Conservation (phyloP, 345 rosid genomes). For the Populus nigra region DNA sequence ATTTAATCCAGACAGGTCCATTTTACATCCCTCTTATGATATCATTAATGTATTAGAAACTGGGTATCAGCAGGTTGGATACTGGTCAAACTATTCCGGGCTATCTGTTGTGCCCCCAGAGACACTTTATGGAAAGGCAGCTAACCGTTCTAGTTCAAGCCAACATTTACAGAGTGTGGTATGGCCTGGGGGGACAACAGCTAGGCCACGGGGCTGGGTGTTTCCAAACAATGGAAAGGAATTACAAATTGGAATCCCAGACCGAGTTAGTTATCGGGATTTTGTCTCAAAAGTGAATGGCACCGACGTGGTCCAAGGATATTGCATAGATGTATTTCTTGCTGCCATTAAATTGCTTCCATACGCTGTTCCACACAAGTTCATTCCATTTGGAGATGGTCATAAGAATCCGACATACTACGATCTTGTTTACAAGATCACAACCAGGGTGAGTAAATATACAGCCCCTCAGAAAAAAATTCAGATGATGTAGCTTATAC, state of each 20-base stretch:
- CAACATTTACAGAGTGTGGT: conserved; percentile 57
- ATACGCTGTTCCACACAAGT: conserved; percentile 67
- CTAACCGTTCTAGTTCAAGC: conserved; percentile 71
- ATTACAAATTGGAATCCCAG: conserved; percentile 74
- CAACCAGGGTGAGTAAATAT: conserved; percentile 55
- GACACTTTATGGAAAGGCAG: conserved; percentile 50
- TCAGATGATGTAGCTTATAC: neutral
- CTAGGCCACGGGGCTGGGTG: conserved; percentile 87
- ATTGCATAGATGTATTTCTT: conserved; percentile 66
- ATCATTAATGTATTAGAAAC: conserved; percentile 50
- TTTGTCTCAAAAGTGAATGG: conserved; percentile 50
- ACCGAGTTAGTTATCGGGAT: conserved; percentile 57
- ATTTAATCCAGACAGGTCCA: conserved; percentile 56
- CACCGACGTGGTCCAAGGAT: conserved; percentile 58
- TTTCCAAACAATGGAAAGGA: conserved; percentile 75
- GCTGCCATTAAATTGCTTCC: conserved; percentile 72
- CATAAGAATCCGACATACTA: conserved; percentile 63
- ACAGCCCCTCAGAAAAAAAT: too few relatives aligned
- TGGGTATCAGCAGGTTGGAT: conserved; percentile 60
- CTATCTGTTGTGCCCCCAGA: conserved; percentile 76
- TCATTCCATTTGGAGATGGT: conserved; percentile 79
- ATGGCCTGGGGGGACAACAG: conserved; percentile 79
- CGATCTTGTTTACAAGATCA: conserved; percentile 59
- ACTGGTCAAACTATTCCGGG: conserved; percentile 90
- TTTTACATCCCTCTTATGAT: conserved; percentile 63